Evolutionary conservation across 768 basidiomycete genomes (phyloP).

Genomic region (Termitomyces sp.): DNA sequence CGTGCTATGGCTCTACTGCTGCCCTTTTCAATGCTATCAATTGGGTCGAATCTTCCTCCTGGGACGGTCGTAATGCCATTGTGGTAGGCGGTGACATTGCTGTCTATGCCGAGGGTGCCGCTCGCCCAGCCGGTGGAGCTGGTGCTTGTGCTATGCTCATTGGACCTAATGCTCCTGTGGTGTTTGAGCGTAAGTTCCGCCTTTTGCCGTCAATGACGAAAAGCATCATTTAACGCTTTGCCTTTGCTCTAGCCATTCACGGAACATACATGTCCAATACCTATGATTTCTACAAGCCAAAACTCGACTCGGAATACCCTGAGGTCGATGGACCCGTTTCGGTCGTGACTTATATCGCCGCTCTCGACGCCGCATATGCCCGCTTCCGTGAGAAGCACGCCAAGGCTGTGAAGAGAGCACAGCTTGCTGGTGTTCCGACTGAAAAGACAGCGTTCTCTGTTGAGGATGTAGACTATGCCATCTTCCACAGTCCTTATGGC

Average conservation of each 20-base stretch:
- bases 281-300: constrained; percentile 99
- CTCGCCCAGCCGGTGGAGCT: constrained; percentile 94
- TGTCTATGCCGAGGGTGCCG: constrained; percentile 93
- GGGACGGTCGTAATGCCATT: constrained; percentile 97
- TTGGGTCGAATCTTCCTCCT: constrained; percentile 94
- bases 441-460: constrained; percentile 61
- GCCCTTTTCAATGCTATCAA: constrained; percentile 98
- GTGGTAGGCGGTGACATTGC: constrained; percentile 97
- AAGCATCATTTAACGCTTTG: constrained; percentile 9
- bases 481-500: constrained; percentile 98
- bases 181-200: constrained; percentile 80
- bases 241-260: constrained; percentile 66
- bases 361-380: constrained; percentile 85
- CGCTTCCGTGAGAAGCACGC: constrained; percentile 80
- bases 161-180: constrained; percentile 92
- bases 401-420: constrained; percentile 50
- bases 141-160: constrained; percentile 94
- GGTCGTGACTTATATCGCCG: constrained; percentile 90
- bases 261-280: constrained; percentile 97
- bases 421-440: constrained; percentile 28
- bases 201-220: not conserved
- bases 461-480: constrained; percentile 83
- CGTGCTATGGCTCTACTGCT: constrained; percentile 98
- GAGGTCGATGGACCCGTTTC: constrained; percentile 97
- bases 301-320: constrained; percentile 91